These are phyloP conservation scores for Sicyos baderoa DNA, from an alignment of 306 rosid genomes.

Conservation along the genomic window DNA sequence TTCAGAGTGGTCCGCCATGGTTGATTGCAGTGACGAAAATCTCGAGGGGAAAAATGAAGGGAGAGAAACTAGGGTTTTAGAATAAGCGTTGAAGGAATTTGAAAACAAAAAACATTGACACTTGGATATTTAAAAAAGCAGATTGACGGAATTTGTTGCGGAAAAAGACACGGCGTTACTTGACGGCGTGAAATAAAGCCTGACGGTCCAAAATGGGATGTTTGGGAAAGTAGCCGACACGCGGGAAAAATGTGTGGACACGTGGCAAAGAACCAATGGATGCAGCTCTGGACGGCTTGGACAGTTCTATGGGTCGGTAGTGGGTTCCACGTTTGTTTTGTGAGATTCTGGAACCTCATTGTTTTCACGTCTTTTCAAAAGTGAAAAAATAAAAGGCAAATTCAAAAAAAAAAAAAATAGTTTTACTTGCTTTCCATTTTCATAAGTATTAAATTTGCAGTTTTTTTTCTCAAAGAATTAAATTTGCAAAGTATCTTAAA, in stretches of 20 bases:
- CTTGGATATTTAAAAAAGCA: constrained; percentile 6
- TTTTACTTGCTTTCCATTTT: too few species aligned
- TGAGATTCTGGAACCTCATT: not conserved
- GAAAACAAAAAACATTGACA: constrained; percentile 4
- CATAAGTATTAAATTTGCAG: too few species aligned
- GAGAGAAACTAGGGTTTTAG: constrained; percentile 17
- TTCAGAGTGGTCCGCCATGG: constrained; percentile 63
- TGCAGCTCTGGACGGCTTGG: constrained; percentile 15
- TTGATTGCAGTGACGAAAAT: constrained; percentile 12
- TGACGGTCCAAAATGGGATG: not conserved
- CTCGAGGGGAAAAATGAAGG: not conserved
- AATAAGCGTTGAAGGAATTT: constrained; percentile 8
- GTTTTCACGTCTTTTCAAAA: not conserved
- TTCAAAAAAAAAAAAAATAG: too few species aligned
- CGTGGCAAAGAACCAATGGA: not conserved
- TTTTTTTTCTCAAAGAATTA: too few species aligned
- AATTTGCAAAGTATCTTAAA: too few species aligned
- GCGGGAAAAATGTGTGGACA: not conserved
- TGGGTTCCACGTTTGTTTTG: constrained; percentile 10
- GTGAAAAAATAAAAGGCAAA: too few species aligned
- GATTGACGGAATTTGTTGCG: constrained; percentile 6
- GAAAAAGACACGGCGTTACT: constrained; percentile 2
- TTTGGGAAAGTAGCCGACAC: constrained; percentile 11
- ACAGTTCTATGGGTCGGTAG: not conserved
- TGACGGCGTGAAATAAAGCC: constrained; percentile 11